Base-by-base conservation (phyloP, 768 basidiomycete genomes). In the Xerocomellus amylosporus region DNA sequence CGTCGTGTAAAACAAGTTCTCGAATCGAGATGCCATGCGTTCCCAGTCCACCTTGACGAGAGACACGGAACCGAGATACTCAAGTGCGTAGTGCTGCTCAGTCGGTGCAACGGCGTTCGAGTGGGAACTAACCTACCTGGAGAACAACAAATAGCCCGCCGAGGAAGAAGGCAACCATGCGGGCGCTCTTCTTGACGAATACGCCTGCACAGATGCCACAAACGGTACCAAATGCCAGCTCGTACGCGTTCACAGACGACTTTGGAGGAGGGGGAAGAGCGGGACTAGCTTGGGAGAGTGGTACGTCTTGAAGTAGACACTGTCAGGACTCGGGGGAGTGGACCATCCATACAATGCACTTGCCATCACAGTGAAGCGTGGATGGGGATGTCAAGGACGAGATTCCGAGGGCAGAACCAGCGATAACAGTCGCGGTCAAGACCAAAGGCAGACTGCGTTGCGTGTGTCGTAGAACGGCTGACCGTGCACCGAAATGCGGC, bases 121-220 rank as follows among this genome's bases (percentile, higher is more conserved):
- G 17, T 2, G 5, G 6, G 26, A 13, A 15, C 8, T 33, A 40
- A 65, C 82, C 44, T 53, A 93, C 94, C 82, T 96, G 94, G 9
- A 98, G 80, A 42, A 98, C 72, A 20, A 98, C 87, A 60, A 97
- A 98, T 2, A 90, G 75, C 4, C 93, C 93, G 4, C 96, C 96
- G n/a, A 97, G 73, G 40, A 88, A 67, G 73, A 93, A 94, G 0
- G 94, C 96, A 12, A 87, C 71, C 2, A 82, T 77, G 68, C 87
- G 90, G 8, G 87, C 83, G n/a, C 96, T 95, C 71, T 96, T 98
- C 74, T 97, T 98, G 62, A 96, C 77, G 66, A 98, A 98, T 0
- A 98, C 79, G 0, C 96, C 96, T 0, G 92, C 85, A 64, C 93
- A 97, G 39, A 98, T 67, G 0, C 96, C 96, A 52, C 86, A 82